These are phyloP conservation scores for Saccharomyces pastorianus DNA, from an alignment of 1,139 yeast species.

Conservation along the genomic window DNA sequence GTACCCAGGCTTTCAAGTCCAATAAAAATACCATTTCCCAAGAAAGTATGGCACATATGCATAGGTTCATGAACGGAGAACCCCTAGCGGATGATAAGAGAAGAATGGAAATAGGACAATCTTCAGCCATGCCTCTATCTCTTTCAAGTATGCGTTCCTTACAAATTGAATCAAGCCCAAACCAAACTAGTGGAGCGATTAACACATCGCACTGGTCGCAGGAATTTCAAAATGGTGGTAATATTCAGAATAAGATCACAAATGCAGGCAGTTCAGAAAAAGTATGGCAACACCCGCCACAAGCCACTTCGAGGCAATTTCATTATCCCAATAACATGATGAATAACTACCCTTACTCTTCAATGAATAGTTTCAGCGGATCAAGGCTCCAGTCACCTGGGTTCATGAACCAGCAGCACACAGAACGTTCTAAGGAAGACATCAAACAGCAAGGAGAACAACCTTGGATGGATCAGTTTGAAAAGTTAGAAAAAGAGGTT, in stretches of 20 bases:
- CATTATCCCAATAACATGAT: background rate
- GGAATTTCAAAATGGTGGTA: constrained; percentile 8
- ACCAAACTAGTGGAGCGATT: constrained; percentile 1
- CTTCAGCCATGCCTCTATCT: constrained; percentile 4
- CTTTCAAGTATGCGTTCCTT: background rate
- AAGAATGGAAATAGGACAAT: constrained; percentile 9
- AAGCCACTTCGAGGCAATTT: background rate
- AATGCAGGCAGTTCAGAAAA: background rate
- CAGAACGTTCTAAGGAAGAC: background rate
- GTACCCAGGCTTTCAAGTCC: background rate
- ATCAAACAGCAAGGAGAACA: constrained; percentile 2
- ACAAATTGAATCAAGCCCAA: background rate
- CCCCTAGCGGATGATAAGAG: constrained; percentile 1
- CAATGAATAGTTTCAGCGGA: background rate
- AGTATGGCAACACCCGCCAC: background rate
- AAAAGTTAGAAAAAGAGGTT: constrained; percentile 55
- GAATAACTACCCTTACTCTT: background rate
- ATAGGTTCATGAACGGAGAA: constrained; percentile 4
- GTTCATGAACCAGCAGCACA: background rate
- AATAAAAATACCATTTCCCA: constrained; percentile 4
- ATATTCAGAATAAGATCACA: background rate
- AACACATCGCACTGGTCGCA: constrained; percentile 10
- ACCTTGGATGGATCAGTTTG: constrained; percentile 82
- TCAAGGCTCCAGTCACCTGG: background rate
- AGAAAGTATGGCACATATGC: constrained; percentile 3